Evolutionary conservation across 495 filamentous ascomycete genomes (phyloP).

Genomic region (Penicillium angulare): DNA sequence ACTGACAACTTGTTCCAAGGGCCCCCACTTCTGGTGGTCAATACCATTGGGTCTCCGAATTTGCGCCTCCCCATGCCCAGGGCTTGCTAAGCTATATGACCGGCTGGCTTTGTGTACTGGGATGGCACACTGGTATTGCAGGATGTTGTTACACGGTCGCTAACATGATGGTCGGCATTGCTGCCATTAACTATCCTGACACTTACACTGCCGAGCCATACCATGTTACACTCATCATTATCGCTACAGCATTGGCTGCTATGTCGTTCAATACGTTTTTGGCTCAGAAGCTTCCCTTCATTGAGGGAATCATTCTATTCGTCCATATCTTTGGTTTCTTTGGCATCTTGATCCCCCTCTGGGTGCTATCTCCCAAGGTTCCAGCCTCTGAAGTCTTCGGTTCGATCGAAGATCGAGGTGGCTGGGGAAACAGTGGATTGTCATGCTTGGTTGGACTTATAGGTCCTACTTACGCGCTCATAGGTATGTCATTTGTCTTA

Average conservation of each 20-base stretch:
- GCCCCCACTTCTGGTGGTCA: conserved; percentile 39
- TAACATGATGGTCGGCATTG: conserved; percentile 40
- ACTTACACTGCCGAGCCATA: conserved; percentile 28
- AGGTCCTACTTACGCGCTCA: conserved; percentile 32
- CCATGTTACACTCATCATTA: conserved; percentile 44
- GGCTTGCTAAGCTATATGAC: conserved; percentile 41
- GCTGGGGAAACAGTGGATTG: conserved; percentile 34
- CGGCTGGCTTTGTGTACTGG: conserved; percentile 45
- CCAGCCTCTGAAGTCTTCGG: conserved; percentile 42
- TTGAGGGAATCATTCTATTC: conserved; percentile 39
- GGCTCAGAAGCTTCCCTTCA: conserved; percentile 34
- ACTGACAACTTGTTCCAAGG: no score
- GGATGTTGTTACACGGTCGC: conserved; percentile 24
- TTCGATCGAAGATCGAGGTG: conserved; percentile 42
- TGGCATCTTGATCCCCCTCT: conserved; percentile 41
- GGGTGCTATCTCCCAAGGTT: conserved; percentile 38
- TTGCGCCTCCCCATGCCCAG: conserved; percentile 25
- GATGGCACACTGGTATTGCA: conserved; percentile 39
- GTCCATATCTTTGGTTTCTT: conserved; percentile 40
- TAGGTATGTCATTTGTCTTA: conserved; percentile 3
- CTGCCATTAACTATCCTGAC: conserved; percentile 32
- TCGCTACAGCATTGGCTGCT: conserved; percentile 35
- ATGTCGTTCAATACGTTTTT: conserved; percentile 42
- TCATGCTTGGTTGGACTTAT: conserved; percentile 30
- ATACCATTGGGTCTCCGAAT: conserved; percentile 49